A percentile compares a stretch with the other conserved stretches of the same genome.
phyloP scores from a whole-genome alignment of 768 basidiomycete genomes.

The Thelephora ganbajun region DNA sequence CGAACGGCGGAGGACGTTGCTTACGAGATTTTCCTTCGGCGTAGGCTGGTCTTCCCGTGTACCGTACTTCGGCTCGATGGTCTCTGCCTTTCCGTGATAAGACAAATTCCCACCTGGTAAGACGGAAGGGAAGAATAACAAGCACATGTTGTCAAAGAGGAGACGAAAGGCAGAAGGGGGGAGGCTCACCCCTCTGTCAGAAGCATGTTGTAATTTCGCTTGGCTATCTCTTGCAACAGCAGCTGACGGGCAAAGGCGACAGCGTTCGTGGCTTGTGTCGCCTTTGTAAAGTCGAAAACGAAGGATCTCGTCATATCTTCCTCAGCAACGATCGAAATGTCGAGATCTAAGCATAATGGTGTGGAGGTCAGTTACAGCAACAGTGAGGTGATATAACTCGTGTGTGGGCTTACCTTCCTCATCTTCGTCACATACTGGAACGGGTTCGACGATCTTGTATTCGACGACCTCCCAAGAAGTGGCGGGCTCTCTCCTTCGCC shows the following conservation, averaged over 20 bases:
- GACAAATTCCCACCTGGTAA: constrained; percentile 50
- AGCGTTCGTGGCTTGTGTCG: constrained; percentile 34
- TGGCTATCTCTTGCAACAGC: constrained; percentile 38
- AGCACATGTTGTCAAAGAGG: not conserved
- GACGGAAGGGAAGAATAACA: not conserved
- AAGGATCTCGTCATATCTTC: constrained; percentile 41
- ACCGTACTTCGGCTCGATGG: constrained; percentile 56
- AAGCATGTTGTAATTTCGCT: constrained; percentile 47
- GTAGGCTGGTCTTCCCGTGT: constrained; percentile 53
- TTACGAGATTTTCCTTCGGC: constrained; percentile 33
- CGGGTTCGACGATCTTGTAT: constrained; percentile 46
- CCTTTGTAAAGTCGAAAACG: constrained; percentile 42
- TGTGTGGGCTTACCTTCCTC: constrained; percentile 31
- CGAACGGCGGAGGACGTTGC: constrained; percentile 46
- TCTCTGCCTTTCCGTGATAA: constrained; percentile 46
- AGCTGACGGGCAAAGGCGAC: constrained; percentile 52
- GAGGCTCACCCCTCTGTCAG: constrained; percentile 46
- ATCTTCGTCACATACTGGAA: constrained; percentile 44
- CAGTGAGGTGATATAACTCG: too few relatives aligned
- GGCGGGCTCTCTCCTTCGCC: constrained; percentile 33
- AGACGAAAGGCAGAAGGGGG: not conserved
- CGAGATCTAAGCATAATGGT: constrained; percentile 29
- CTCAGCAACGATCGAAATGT: constrained; percentile 40
- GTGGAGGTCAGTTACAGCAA: too few relatives aligned
- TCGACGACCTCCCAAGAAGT: constrained; percentile 61